These are phyloP conservation scores for Punctularia strigosozonata DNA, from an alignment of 768 basidiomycete genomes.

Conservation along the genomic window DNA sequence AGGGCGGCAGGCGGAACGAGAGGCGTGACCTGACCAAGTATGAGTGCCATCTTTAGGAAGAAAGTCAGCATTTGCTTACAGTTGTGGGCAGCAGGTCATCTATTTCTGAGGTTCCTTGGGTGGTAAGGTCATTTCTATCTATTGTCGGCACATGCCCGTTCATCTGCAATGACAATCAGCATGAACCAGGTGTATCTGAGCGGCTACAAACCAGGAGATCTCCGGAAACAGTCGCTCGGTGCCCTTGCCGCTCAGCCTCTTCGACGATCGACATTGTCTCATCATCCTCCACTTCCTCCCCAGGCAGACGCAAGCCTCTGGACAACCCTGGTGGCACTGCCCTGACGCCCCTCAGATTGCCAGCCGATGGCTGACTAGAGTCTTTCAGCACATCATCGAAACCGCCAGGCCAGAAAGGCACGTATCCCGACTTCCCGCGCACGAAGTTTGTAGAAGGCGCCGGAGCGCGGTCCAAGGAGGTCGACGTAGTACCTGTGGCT, in stretches of 20 bases:
- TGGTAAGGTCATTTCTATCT: too few species aligned
- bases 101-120: constrained; percentile 55
- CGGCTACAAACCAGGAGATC: too few species aligned
- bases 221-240: too few species aligned
- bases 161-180: too few species aligned
- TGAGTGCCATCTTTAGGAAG: not conserved
- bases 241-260: too few species aligned
- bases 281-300: constrained; percentile 40
- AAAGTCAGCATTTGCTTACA: constrained; percentile 15
- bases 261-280: too few species aligned
- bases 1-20: constrained; percentile 31
- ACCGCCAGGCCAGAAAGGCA: constrained; percentile 93
- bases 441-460: constrained; percentile 75
- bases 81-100: constrained; percentile 70
- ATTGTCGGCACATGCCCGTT: too few species aligned
- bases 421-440: constrained; percentile 83
- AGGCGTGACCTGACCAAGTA: constrained; percentile 32
- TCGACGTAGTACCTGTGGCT: constrained; percentile 72
- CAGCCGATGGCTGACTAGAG: constrained; percentile 20
- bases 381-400: constrained; percentile 46
- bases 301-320: constrained; percentile 65
- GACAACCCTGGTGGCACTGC: constrained; percentile 75
- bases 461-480: constrained; percentile 76
- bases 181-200: too few species aligned
- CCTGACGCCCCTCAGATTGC: constrained; percentile 32